A percentile compares a stretch with the other conserved stretches of the same genome.
Evolutionary conservation across 371 early-diverging fungal species (phyloP).

Genomic region (Rhizopus delemar): DNA sequence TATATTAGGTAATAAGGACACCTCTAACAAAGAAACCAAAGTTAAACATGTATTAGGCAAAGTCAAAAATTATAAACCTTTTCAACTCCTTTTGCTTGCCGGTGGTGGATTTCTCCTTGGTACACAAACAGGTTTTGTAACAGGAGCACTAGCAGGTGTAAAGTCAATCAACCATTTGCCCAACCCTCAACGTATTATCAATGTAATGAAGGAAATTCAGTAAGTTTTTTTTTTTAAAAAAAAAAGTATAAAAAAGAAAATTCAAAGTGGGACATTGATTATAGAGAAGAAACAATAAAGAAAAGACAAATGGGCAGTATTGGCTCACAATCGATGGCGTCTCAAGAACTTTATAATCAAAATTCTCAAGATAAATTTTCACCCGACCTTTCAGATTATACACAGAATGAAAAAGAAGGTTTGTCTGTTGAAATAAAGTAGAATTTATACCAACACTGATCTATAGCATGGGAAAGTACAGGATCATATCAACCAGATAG

Average conservation of each 20-base stretch:
- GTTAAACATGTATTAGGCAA: slow-evolving; percentile 14
- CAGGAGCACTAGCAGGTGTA: slow-evolving; percentile 47
- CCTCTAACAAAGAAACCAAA: neutral
- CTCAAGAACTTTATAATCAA: too few relatives aligned
- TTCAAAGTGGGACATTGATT: too few relatives aligned
- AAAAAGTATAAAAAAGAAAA: too few relatives aligned
- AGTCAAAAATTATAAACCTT: slow-evolving; percentile 36
- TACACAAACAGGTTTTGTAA: slow-evolving; percentile 48
- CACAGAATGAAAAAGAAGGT: neutral
- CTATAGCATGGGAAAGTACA: too few relatives aligned
- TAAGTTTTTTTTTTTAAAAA: slow-evolving; percentile 20
- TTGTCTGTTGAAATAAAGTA: too few relatives aligned
- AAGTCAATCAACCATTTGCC: slow-evolving; percentile 43
- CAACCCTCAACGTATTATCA: slow-evolving; percentile 42
- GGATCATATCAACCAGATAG: too few relatives aligned
- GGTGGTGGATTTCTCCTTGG: slow-evolving; percentile 51
- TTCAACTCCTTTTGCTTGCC: slow-evolving; percentile 33
- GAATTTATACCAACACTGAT: too few relatives aligned
- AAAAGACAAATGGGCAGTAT: neutral
- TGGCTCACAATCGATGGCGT: neutral
- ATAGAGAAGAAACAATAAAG: too few relatives aligned
- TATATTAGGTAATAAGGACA: slow-evolving; percentile 22
- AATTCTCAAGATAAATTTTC: slow-evolving; percentile 6
- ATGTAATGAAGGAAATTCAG: slow-evolving; percentile 46
- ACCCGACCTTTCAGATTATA: slow-evolving; percentile 8